Conservation (phyloP, 345 rosid species). For the Bruguiera parviflora region DNA sequence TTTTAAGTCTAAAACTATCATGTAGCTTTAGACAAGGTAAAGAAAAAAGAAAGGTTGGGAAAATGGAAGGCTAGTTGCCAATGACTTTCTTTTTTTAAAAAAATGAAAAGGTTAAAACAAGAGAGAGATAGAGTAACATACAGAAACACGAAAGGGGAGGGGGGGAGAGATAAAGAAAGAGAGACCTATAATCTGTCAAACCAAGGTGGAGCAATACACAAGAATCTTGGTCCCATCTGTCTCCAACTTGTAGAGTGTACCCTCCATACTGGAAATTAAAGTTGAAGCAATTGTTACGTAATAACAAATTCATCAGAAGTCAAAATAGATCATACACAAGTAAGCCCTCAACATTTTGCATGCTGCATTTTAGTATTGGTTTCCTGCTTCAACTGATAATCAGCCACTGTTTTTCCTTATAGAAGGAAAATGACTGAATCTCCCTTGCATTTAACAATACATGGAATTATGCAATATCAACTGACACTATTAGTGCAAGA, state of each 20-base stretch:
- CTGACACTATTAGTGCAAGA: too few relatives aligned
- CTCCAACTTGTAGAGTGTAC: constrained; percentile 32
- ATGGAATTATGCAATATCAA: not conserved
- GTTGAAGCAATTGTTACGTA: constrained; percentile 4
- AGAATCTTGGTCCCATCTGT: constrained; percentile 34
- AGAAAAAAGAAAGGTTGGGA: not conserved
- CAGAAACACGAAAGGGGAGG: too few relatives aligned
- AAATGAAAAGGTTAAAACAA: too few relatives aligned
- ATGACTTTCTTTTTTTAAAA: not conserved
- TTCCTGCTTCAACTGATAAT: constrained; percentile 1
- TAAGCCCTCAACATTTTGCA: not conserved
- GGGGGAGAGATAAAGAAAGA: constrained; percentile 18
- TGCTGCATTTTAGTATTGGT: not conserved
- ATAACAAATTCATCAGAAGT: not conserved
- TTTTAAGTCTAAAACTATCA: not conserved
- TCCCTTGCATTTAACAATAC: constrained; percentile 4
- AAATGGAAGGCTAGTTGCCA: not conserved
- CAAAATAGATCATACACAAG: not conserved
- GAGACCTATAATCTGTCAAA: constrained; percentile 76
- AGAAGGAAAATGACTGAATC: not conserved
- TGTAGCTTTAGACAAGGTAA: not conserved
- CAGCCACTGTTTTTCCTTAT: not conserved
- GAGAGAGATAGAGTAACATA: too few relatives aligned
- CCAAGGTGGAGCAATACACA: constrained; percentile 70
- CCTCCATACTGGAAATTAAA: constrained; percentile 70